Base-by-base conservation (phyloP, 768 basidiomycete species). In the Gautieria morchelliformis region DNA sequence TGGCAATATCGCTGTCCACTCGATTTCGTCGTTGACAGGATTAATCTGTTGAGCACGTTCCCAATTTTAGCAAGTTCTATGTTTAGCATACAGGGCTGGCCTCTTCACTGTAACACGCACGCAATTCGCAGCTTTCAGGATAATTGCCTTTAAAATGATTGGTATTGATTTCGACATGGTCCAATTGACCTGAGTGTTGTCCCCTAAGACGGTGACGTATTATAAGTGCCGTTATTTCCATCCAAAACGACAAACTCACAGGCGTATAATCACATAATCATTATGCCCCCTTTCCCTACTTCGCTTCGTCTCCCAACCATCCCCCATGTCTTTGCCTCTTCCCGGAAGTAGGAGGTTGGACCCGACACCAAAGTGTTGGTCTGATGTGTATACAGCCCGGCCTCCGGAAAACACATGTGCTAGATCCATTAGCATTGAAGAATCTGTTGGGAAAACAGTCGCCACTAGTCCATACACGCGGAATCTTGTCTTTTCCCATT, bases 401-500 rank as follows among this genome's bases (percentile, higher is more conserved):
- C n/a, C n/a, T 12, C 93, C 93, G 27, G 89, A 81, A 63, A 93
- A 87, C 30, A 95, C 90, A 71, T 92, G 87, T 0, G 93, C 93
- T 42, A 98, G 73, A 70, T 99, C 93, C 64, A 94, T 88, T 0
- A 77, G 61, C 22, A 71, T 74, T 32, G 70, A 67, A 11, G 68
- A 63, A 57, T 77, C 72, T 27, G 68, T 60, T 39, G 87, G 85
- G n/a, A n/a, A n/a, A n/a, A n/a, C n/a, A n/a, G n/a, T n/a, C n/a
- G n/a, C n/a, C n/a, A n/a, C n/a, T n/a, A 58, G 66, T 14, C 95
- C 94, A 69, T 95, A 97, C 1, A 87, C 90, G 55, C 94, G 78
- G 74, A 96, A 96, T 15, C 95, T 84, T 53, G 90, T 93, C 92
- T 94, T n/a, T n/a, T n/a, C n/a, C n/a, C n/a, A n/a, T n/a, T n/a